Base-by-base conservation (phyloP, 1,139 yeast species). In the Starmera stellimalicola region DNA sequence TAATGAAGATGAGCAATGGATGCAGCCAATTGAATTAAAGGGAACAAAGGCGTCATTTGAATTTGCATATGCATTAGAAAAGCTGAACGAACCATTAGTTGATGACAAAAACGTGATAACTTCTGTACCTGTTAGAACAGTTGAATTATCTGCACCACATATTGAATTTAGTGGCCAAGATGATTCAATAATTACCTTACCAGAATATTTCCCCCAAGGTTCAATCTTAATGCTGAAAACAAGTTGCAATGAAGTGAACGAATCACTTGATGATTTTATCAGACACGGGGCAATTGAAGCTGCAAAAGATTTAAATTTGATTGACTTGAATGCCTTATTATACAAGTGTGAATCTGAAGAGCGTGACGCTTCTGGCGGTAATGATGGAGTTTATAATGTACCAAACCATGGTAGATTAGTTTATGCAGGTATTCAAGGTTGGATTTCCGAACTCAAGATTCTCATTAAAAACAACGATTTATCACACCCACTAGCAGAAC, bases 351-450 rank as follows among this genome's bases (percentile, higher is more conserved):
- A 85, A 36, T 72, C 79, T 9, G 98, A 91, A 57, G 98, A 91
- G 56, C 65, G 87, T 16, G 96, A 87, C 52, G 71, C 75, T 11
- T 76, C 91, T 45, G 67, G 58, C 17, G 94, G 95, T 5, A 47
- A 55, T 7, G 79, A 68, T 34, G 94, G 95, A 5, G 73, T 73
- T 0, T 91, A 91, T 56, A 55, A 59, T 35, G 67, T 91, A 33
- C 96, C 97, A 0, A 63, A 68, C 24, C 63, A 70, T 54, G 97
- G 96, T 0, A 60, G 62, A 12, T 63, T 88, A 32, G 79, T 77
- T 0, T 91, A 85, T 56, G 88, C 95, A 29, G 98, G 98, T 10
- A 62, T 91, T 19, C 94, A 84, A 58, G 98, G 98, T 4, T 91
- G 95, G 95, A 73, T 77, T 32, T 66, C 85, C 0, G 78, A 78